Conservation (phyloP, 208 protist genomes). For the Strigomonas oncopelti region DNA sequence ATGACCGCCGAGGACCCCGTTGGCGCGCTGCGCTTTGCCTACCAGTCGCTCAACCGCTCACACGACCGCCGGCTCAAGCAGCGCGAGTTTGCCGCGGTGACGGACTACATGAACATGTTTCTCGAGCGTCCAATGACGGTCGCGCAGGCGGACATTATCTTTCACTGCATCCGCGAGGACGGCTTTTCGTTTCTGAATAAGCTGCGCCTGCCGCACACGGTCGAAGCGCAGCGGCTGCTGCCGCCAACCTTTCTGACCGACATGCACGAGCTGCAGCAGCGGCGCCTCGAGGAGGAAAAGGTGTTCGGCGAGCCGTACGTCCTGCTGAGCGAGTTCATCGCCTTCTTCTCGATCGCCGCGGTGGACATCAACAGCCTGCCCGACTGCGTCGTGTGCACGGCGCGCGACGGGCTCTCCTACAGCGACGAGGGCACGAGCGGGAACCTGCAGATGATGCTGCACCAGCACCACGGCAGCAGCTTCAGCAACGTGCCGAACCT, state of each 20-base stretch:
- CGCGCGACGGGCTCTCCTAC: background rate
- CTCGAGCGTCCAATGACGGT: conserved; percentile 42
- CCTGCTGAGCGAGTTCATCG: conserved; percentile 39
- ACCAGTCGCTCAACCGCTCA: conserved; percentile 45
- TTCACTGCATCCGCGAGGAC: conserved; percentile 36
- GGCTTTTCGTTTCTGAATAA: background rate
- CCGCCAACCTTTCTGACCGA: background rate
- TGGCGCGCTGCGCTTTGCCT: conserved; percentile 34
- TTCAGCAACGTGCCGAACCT: background rate
- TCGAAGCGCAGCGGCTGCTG: background rate
- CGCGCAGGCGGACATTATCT: conserved; percentile 26
- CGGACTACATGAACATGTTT: conserved; percentile 49
- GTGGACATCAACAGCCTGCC: conserved; percentile 22
- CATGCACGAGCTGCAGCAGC: conserved; percentile 1
- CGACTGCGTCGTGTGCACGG: conserved; percentile 15
- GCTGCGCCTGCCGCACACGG: too few relatives aligned
- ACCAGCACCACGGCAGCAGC: background rate
- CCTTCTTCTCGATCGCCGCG: conserved; percentile 39
- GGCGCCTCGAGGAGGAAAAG: conserved; percentile 13
- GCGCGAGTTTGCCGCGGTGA: conserved; percentile 46
- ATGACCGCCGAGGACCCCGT: conserved; percentile 31
- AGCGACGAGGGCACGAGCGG: conserved; percentile 5
- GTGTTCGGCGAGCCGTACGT: conserved; percentile 24
- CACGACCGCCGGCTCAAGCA: conserved; percentile 44
- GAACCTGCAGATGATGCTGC: background rate